A percentile compares a stretch with the other conserved stretches of the same genome.
Conservation (phyloP, 345 rosid genomes). For the Leavenworthia alabamica region DNA sequence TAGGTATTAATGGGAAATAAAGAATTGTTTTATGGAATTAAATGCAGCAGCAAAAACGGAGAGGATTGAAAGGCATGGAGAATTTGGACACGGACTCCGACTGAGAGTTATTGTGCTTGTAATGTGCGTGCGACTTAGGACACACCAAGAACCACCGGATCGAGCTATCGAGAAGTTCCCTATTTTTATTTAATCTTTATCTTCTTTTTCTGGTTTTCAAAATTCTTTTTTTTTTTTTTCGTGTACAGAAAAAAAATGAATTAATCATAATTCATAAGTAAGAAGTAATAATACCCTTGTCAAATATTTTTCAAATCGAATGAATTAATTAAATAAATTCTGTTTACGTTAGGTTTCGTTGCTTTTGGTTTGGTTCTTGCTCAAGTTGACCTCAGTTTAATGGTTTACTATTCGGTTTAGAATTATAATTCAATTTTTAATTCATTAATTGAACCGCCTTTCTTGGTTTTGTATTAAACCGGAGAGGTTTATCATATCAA, state of each 20-base stretch:
- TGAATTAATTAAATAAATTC: background rate
- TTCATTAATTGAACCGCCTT: background rate
- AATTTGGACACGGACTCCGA: constrained; percentile 60
- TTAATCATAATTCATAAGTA: background rate
- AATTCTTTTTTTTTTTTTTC: constrained; percentile 11
- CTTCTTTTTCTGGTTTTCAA: background rate
- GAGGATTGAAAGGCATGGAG: constrained; percentile 68
- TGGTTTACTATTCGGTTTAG: background rate
- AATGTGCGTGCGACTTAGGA: constrained; percentile 14
- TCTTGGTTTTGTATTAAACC: background rate
- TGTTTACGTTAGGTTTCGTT: no score
- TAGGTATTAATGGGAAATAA: background rate
- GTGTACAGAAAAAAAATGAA: constrained; percentile 7
- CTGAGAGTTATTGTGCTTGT: constrained; percentile 18
- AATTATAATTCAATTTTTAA: background rate
- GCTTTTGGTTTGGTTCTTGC: no score
- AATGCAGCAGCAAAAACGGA: constrained; percentile 50
- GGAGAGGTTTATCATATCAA: background rate
- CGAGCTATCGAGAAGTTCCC: background rate
- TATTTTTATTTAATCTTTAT: background rate
- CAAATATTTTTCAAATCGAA: background rate
- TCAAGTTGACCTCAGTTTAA: background rate
- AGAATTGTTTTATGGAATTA: background rate
- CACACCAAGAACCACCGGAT: background rate
- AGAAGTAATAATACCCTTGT: no score